Conservation (phyloP, 208 protist species). For the Vickermania spadyakhi region DNA sequence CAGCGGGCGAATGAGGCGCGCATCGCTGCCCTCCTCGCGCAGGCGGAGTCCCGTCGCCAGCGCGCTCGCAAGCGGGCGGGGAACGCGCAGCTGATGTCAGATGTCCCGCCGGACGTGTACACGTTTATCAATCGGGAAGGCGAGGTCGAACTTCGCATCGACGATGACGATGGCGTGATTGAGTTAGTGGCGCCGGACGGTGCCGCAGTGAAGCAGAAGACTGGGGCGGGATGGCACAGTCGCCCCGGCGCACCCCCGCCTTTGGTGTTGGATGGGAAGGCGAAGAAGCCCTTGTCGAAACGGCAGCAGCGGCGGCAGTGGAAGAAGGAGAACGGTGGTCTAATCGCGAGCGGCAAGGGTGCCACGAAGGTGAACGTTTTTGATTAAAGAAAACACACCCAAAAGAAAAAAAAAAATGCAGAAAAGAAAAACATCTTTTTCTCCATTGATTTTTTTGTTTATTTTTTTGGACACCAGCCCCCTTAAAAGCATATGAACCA, state of each 20-base stretch:
- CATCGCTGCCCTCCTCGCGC: slow-evolving; percentile 14
- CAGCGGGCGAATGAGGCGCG: slow-evolving; percentile 40
- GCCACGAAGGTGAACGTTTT: background rate
- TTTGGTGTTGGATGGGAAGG: slow-evolving; percentile 10
- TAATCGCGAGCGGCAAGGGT: slow-evolving; percentile 36
- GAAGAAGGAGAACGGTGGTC: slow-evolving; percentile 33
- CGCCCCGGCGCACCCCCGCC: slow-evolving; percentile 3
- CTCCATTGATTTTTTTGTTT: no score
- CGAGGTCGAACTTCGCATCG: slow-evolving; percentile 76
- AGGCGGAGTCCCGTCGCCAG: background rate
- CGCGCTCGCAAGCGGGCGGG: slow-evolving; percentile 31
- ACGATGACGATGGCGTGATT: slow-evolving; percentile 84
- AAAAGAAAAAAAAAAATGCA: no score
- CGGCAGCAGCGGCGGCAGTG: slow-evolving; percentile 52
- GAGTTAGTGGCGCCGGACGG: slow-evolving; percentile 25
- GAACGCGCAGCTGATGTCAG: slow-evolving; percentile 61
- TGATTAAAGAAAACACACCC: no score
- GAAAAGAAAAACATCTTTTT: no score
- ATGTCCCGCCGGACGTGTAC: slow-evolving; percentile 36
- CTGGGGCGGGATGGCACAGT: background rate
- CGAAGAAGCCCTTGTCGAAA: slow-evolving; percentile 53
- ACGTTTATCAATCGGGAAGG: slow-evolving; percentile 72
- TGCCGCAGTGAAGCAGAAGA: background rate
- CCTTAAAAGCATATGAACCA: no score
- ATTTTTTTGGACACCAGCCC: no score